Percentiles rank a stretch among this genome's conserved stretches.
phyloP scores from a whole-genome alignment of 2,329 filamentous ascomycete genomes.

The Phialophora tarda region DNA sequence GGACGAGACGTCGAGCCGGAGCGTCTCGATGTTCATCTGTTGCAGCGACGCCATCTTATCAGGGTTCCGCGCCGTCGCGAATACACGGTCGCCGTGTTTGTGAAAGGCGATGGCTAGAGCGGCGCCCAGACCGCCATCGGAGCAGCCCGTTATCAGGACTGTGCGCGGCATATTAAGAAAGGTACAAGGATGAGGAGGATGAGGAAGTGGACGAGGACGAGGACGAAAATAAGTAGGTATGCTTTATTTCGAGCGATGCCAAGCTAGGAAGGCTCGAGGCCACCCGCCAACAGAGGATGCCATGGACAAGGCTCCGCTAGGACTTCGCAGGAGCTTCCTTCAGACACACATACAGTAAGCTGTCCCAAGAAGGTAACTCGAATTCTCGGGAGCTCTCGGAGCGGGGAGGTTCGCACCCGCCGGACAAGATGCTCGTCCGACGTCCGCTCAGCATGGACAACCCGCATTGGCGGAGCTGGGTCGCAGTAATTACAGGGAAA shows the following conservation, averaged over 20 bases:
- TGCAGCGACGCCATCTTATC: constrained; percentile 43
- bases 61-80: constrained; percentile 50
- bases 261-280: not conserved
- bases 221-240: not conserved
- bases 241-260: not conserved
- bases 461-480: not conserved
- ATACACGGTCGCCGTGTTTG: constrained; percentile 46
- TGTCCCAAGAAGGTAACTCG: not conserved
- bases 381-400: not conserved
- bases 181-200: not conserved
- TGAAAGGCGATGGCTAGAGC: constrained; percentile 49
- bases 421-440: not conserved
- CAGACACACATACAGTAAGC: not conserved
- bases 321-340: not conserved
- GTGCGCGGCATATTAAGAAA: constrained; percentile 6
- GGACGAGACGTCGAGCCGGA: constrained; percentile 45
- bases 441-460: not conserved
- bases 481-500: too few species aligned
- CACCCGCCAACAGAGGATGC: not conserved
- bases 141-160: constrained; percentile 43
- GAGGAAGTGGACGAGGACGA: not conserved
- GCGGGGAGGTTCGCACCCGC: not conserved
- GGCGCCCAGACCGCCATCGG: constrained; percentile 49
- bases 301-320: not conserved
- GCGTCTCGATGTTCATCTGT: constrained; percentile 39